phyloP scores from a whole-genome alignment of 192 early-diverging fungal genomes.

The Lobosporangium transversale region DNA sequence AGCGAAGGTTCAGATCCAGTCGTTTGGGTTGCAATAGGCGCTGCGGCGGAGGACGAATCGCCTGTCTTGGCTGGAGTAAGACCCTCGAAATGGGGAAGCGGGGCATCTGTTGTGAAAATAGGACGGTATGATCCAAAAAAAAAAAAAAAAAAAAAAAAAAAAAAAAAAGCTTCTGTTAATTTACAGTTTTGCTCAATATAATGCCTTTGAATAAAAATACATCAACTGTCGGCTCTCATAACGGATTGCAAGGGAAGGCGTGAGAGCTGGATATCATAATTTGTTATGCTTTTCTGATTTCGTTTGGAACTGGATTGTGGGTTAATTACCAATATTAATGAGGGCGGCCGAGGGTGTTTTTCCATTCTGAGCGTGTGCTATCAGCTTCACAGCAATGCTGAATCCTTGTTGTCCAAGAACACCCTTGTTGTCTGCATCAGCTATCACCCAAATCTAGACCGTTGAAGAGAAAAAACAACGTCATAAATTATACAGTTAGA shows the following conservation, averaged over 20 bases:
- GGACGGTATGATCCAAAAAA: too few relatives aligned
- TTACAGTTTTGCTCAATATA: too few relatives aligned
- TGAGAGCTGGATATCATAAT: too few relatives aligned
- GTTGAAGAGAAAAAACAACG: background rate
- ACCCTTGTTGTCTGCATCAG: conserved; percentile 81
- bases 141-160: too few relatives aligned
- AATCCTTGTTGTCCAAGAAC: conserved; percentile 78
- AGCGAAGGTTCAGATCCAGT: conserved; percentile 39
- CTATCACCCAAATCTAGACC: conserved; percentile 85
- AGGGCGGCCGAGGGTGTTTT: conserved; percentile 63
- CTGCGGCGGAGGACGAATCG: conserved; percentile 5
- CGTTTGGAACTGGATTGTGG: too few relatives aligned
- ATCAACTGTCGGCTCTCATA: too few relatives aligned
- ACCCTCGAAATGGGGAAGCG: conserved; percentile 70
- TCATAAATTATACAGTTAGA: too few relatives aligned
- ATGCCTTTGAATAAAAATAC: too few relatives aligned
- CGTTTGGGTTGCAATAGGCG: conserved; percentile 15
- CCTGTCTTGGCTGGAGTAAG: conserved; percentile 43
- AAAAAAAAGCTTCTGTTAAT: too few relatives aligned
- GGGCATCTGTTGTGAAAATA: conserved; percentile 40
- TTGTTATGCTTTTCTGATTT: too few relatives aligned
- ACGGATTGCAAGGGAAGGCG: too few relatives aligned
- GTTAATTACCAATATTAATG: conserved; percentile 65
- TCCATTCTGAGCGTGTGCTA: conserved; percentile 85
- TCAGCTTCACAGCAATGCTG: conserved; percentile 85